Base-by-base conservation (phyloP, 2,329 filamentous ascomycete species). In the Nothophaeocryptopus gaeumannii region DNA sequence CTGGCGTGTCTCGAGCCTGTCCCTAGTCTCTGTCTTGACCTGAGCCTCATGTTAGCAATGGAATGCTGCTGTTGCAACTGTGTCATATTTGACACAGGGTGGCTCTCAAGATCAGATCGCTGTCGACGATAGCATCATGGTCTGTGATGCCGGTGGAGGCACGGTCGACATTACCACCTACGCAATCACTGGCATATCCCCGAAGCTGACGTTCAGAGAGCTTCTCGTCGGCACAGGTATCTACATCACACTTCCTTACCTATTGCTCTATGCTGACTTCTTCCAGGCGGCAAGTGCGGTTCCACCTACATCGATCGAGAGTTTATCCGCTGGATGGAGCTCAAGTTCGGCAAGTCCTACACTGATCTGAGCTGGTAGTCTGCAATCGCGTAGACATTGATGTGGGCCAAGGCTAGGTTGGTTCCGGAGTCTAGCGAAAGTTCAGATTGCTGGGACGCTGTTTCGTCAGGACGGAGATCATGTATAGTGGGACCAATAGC, bases 31-130 rank as follows among this genome's bases (percentile, higher is more conserved):
- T 5, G 51, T 37, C 53, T n/a, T n/a, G n/a, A n/a, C n/a, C n/a
- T n/a, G n/a, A n/a, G n/a, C n/a, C n/a, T n/a, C n/a, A n/a, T n/a
- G n/a, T n/a, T n/a, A n/a, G n/a, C n/a, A n/a, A n/a, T n/a, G n/a
- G n/a, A n/a, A n/a, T 1, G 86, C 86, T 0, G 86, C 86, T 0
- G 83, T 89, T 0, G 51, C 51, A 2, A 44, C 45, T 2, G 4
- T 56, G 2, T 38, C 44, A 1, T n/a, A 8, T 1, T 10, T 50
- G 0, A 51, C 45, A 2, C 7, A 36, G 15, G 48, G 47, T 8
- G 41, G 38, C 3, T 52, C 51, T 1, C 11, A 47, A 14, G 8
- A 44, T 2, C 42, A 47, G 7, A 36, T 54, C 12, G 34, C 42
- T 11, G 31, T 38, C 11, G 45, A 43, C 4, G 45, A 57, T 7